Base-by-base conservation (phyloP, 2,329 filamentous ascomycete genomes). In the Diaporthe longicolla region DNA sequence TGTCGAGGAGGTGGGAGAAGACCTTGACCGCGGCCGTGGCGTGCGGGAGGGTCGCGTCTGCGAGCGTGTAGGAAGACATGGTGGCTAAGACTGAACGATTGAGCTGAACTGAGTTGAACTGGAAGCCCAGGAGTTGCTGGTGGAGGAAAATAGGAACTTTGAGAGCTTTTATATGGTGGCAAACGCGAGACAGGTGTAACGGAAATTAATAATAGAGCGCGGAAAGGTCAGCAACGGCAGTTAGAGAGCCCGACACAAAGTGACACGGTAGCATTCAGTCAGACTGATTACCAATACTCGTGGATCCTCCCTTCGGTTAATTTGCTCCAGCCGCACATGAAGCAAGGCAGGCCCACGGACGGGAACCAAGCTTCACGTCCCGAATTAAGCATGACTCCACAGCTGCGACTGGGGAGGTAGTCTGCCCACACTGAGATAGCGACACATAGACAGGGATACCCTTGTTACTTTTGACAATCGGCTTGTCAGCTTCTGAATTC, bases 31-130 rank as follows among this genome's bases (percentile, higher is more conserved):
- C 58, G 24, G 58, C 58, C 3, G 15, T 61, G 37, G n/a, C 58
- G 58, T 61, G 58, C 8, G 58, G 58, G 8, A 61, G n/a, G n/a
- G 37, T 61, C 6, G 37, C 58, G 35, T 61, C 58, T 61, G 58
- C 58, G 58, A 61, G 58, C 35, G 58, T 61, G 58, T 61, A 61
- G 58, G 58, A 29, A 24, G 58, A 61, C 58, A 61, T 61, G 57
- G 35, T 61, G 21, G 37, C 17, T 35, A 6, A 35, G 32, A 21
- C 15, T 35, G 54, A 57, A 21, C 32, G 26, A 35, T 7, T 21
- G 26, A 15, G 54, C 19, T 57, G 8, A 57, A 35, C 1, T 21
- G 26, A 17, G 54, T 32, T 57, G 9, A 57, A 35, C 4, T 35
- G 17, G 29, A 29, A 35, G 15, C 7, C 11, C n/a, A 29, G n/a